Evolutionary conservation across 768 basidiomycete genomes (phyloP), one percentile per base, ranked within the genome.

Genomic region (Collybia nuda): DNA sequence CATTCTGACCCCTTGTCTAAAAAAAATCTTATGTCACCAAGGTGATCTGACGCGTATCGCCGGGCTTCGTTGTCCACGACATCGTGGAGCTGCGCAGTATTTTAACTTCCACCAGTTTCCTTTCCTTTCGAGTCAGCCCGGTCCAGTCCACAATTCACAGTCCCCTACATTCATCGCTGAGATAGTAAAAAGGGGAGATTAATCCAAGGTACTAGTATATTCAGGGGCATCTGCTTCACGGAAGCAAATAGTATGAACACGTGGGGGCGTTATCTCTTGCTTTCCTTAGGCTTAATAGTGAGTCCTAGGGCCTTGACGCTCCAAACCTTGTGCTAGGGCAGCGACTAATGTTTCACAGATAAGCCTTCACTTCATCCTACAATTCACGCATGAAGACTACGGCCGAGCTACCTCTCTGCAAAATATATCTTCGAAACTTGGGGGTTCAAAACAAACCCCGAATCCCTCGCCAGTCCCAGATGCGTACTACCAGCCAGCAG

Each of bases 301-400:
- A 44, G 59, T 57, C 50, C 51, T 15, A 15, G 12, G 23, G 18
- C 35, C 38, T 39, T 24, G 11, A 23, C 44, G 6, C 28, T 5
- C 3, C 14, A 44, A 40, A 24, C 36, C 38, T 50, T 6, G 17
- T 37, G 22, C 38, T 12, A 18, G 3, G 52, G 22, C 23, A 26
- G 12, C 35, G 18, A 35, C 14, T 41, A 14, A 22, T n/a, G 28
- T 28, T 19, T 44, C 12, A n/a, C 57, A 73, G 71, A 62, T 72
- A 22, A 59, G 57, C 21, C 49, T 73, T 17, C 76, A 79, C 56
- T 74, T 68, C 17, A 70, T 77, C 46, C 68, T 78, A 22, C 67
- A 61, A 41, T 64, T 78, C 59, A 71, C 76, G 0, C 75, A 78
- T 55, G 69, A 74, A 56, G 70, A 68, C 38, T 79, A 79, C 54